Evolutionary conservation across 73 alveolate species (phyloP), one percentile per base, ranked within the genome.

Genomic region (Urostyla sp.): DNA sequence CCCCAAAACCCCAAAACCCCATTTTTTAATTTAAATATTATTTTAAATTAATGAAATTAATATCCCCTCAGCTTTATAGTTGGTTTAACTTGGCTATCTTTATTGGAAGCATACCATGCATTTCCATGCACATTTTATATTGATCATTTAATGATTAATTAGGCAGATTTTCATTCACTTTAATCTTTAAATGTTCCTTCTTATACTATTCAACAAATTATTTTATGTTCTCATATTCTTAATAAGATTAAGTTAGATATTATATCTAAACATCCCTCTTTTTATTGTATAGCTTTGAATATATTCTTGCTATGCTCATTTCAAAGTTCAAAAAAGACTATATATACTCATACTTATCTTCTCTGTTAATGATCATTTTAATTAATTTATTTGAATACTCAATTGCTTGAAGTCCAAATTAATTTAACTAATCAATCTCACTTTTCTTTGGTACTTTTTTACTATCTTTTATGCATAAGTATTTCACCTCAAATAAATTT

Each of bases 401-500:
- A n/a, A 96, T 88, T 6, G 97, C 67, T 24, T 55, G 82, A 38
- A 67, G 89, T 34, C 97, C 97, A 21, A 74, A 46, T 38, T 69
- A 72, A 87, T 92, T 93, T 80, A 90, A 85, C 76, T 94, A 91
- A 34, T 95, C 97, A 16, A 92, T 58, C 79, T 95, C 93, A 55
- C 79, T 88, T 66, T 80, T 61, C 84, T 84, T 87, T 28, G 95
- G 89, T 20, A 90, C 88, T 76, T 88, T 87, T 44, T 80, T 75
- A 44, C 75, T 84, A 34, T 63, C 75, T 38, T 91, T 59, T 27
- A 90, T 76, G 61, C 84, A 82, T 45, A 90, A 90, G 61, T 86
- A 90, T 72, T 94, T 95, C 36, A 94, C 75, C 54, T 97, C 99
- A 86, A 91, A 97, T 63, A 97, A 58, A 66, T 96, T 98, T 8